Conservation (phyloP, 306 rosid species). For the Vachellia pachyceras region DNA sequence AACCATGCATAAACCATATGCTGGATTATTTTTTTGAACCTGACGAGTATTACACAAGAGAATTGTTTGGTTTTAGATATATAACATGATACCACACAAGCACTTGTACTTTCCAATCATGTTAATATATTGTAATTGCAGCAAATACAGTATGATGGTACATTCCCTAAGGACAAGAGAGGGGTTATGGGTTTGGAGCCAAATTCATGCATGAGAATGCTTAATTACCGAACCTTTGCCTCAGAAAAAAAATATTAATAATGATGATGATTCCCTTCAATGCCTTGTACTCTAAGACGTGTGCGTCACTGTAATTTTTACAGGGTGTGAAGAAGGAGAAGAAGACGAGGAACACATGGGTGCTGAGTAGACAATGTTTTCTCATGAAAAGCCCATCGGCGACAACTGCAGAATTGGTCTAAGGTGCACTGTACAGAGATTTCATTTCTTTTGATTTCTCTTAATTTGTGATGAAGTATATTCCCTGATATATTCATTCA, state of each 20-base stretch:
- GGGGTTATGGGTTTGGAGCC: conserved; percentile 35
- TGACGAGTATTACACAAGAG: not conserved
- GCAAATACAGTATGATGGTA: not conserved
- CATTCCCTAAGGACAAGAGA: conserved; percentile 59
- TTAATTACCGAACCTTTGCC: not conserved
- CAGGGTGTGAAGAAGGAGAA: too few species aligned
- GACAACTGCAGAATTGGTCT: conserved; percentile 39
- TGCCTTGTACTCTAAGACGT: conserved; percentile 18
- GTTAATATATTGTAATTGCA: not conserved
- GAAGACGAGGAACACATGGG: too few species aligned
- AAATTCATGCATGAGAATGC: conserved; percentile 41
- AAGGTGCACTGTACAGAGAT: conserved; percentile 56
- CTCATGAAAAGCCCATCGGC: conserved; percentile 49
- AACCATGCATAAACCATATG: too few species aligned
- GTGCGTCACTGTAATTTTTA: not conserved
- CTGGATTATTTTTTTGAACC: not conserved
- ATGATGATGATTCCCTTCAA: conserved; percentile 39
- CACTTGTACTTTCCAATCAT: not conserved
- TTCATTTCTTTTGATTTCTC: conserved; percentile 34
- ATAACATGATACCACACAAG: too few species aligned
- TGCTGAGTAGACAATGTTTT: conserved; percentile 61
- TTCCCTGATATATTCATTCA: conserved; percentile 1
- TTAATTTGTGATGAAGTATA: not conserved
- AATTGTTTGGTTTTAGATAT: not conserved
- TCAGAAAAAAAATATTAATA: not conserved